These are phyloP conservation scores for Boletus sp. DNA, from an alignment of 768 basidiomycete species.

Conservation along the genomic window DNA sequence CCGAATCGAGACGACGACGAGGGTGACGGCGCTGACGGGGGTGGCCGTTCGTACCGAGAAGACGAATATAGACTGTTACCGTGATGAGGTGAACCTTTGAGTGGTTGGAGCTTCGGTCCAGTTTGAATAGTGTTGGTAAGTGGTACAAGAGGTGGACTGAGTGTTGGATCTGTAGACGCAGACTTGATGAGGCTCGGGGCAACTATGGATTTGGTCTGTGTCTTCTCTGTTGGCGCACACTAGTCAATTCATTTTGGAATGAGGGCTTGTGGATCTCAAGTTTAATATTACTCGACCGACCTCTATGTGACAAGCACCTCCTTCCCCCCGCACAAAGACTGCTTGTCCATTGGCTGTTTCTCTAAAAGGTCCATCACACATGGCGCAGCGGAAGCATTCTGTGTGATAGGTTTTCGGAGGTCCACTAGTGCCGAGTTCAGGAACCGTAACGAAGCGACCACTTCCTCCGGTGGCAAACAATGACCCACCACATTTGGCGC, in stretches of 20 bases:
- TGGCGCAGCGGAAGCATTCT: slow-evolving; percentile 69
- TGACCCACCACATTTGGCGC: slow-evolving; percentile 55
- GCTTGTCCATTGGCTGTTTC: slow-evolving; percentile 61
- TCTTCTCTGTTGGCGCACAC: slow-evolving; percentile 44
- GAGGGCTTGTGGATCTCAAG: not conserved
- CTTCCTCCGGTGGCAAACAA: slow-evolving; percentile 57
- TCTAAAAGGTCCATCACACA: slow-evolving; percentile 63
- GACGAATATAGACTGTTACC: slow-evolving; percentile 22
- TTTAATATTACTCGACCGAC: slow-evolving; percentile 19
- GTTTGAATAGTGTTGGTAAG: slow-evolving; percentile 18
- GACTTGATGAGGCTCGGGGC: slow-evolving; percentile 11
- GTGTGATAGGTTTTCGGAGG: slow-evolving; percentile 65
- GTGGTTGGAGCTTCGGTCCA: slow-evolving; percentile 8
- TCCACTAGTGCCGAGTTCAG: slow-evolving; percentile 41
- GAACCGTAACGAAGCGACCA: slow-evolving; percentile 70
- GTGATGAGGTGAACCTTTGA: slow-evolving; percentile 11
- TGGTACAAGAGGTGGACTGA: slow-evolving; percentile 19
- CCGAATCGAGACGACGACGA: slow-evolving; percentile 32
- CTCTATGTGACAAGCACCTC: slow-evolving; percentile 69
- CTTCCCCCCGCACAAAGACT: slow-evolving; percentile 62
- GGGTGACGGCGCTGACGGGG: slow-evolving; percentile 14
- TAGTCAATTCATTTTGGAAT: slow-evolving; percentile 16
- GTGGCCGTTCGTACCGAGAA: slow-evolving; percentile 29
- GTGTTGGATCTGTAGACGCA: slow-evolving; percentile 3
- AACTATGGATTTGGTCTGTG: slow-evolving; percentile 11